These are phyloP conservation scores for Dictyostelium discoideum DNA, from an alignment of 78 protist species.

Conservation along the genomic window dicty_2.7 NC_007088.5:7844501-7845000, in stretches of 20 bases:
- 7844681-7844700: not conserved
- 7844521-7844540: not conserved
- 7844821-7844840: conserved; percentile 65
- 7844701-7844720: too few species aligned
- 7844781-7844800: conserved; percentile 68
- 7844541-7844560: not conserved
- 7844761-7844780: conserved; percentile 12
- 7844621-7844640: not conserved
- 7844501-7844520: too few species aligned
- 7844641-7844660: not conserved
- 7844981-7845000: conserved; percentile 46
- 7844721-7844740: not conserved
- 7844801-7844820: conserved; percentile 73
- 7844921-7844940: conserved; percentile 3
- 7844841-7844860: conserved; percentile 63
- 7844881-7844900: conserved; percentile 45
- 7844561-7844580: not conserved
- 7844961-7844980: conserved; percentile 78
- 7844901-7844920: conserved; percentile 51
- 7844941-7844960: conserved; percentile 37
- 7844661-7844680: not conserved
- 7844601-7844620: not conserved
- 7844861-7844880: conserved; percentile 77
- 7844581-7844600: too few species aligned
- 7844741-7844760: conserved; percentile 55